Evolutionary conservation across 2,329 filamentous ascomycete genomes (phyloP), one percentile per base, ranked within the genome.

Genomic region (Alternaria arbusti): DNA sequence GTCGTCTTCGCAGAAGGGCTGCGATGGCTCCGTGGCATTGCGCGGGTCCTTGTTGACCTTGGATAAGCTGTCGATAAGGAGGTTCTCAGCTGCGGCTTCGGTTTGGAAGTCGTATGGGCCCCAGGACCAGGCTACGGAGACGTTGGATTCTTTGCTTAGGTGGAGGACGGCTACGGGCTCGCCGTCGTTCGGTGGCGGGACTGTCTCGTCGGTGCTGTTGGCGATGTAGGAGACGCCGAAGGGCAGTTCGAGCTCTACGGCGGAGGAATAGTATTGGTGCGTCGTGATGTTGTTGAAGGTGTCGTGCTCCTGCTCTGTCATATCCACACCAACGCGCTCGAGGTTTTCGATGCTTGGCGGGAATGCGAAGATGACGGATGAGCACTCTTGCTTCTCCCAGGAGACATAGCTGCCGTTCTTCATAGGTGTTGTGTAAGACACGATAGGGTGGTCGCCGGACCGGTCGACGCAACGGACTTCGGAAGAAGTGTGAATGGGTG

Each of bases 41-140:
- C 78, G 66, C 11, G 78, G 78, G 51, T 80, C 77, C 59, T 78
- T 79, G 68, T 80, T 80, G 55, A 80, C 67, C 22, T 69, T 67
- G 8, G 73, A 73, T 12, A 80, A 23, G 17, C 77, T 79, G n/a
- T 72, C 63, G 32, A 75, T 61, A 17, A 79, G 68, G 10, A 79
- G 61, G 4, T 68, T 56, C 20, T 68, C 65, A 13, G 74, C 77
- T 2, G 70, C 65, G 5, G 69, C 57, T 46, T 75, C 73, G 5
- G 76, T 69, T 43, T 78, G 67, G 59, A 66, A 78, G 26, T 77
- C 72, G 43, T 79, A 75, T 1, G 77, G 76, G 12, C 78, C 78
- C 78, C 78, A 79, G 11, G 76, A 79, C 78, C 78, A 80, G 8
- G 76, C 69, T 8, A 78, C 74, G 1, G 74, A 75, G 13, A 80